Evolutionary conservation across 179 eudicot species (phyloP).

Genomic region (Dionaea muscipula): DNA sequence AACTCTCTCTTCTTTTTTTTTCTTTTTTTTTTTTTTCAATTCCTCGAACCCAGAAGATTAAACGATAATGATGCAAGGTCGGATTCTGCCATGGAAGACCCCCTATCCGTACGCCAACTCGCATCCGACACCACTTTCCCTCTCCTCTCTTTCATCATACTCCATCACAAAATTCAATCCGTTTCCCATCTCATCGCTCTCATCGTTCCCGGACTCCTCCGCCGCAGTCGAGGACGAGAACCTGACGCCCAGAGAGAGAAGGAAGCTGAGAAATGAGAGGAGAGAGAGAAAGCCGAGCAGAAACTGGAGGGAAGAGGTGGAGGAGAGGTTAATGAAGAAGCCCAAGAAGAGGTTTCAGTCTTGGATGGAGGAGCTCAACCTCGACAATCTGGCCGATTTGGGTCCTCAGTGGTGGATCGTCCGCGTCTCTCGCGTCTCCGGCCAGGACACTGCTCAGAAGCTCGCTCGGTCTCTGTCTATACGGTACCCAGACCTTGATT

Average conservation of each 20-base stretch:
- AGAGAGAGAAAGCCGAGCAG: conserved; percentile 45
- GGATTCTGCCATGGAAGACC: no score
- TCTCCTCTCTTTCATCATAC: background rate
- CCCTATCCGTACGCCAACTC: no score
- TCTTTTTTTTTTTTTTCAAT: no score
- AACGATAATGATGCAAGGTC: no score
- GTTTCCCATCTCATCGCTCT: conserved; percentile 2
- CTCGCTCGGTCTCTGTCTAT: conserved; percentile 40
- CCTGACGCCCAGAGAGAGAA: conserved; percentile 52
- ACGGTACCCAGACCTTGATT: conserved; percentile 44
- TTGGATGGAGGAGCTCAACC: conserved; percentile 79
- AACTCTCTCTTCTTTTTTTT: no score
- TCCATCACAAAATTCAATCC: conserved; percentile 12
- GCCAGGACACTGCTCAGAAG: conserved; percentile 32
- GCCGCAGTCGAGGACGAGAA: conserved; percentile 9
- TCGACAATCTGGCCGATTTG: conserved; percentile 45
- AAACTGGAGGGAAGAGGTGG: conserved; percentile 80
- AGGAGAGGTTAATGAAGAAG: conserved; percentile 55
- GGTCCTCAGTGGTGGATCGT: conserved; percentile 92
- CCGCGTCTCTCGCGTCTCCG: conserved; percentile 42
- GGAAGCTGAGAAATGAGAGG: conserved; percentile 66
- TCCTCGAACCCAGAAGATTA: no score
- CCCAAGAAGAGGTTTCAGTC: conserved; percentile 53
- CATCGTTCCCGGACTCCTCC: conserved; percentile 14
- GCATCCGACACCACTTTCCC: conserved; percentile 4